Evolutionary conservation across 768 basidiomycete genomes (phyloP).

Genomic region (Arthromyces matolae): DNA sequence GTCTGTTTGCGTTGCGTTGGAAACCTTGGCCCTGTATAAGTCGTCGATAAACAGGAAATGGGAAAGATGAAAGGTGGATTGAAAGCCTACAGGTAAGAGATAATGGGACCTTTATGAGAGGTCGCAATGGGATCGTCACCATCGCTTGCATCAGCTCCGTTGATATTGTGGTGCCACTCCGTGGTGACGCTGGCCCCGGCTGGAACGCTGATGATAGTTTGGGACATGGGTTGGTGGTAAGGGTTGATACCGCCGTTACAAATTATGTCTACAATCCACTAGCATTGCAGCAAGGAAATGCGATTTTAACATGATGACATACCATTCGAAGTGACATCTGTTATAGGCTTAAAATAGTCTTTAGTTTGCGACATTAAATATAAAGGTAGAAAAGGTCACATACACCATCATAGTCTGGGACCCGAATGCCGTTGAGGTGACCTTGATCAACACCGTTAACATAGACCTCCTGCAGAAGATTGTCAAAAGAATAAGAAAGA

Average conservation of each 20-base stretch:
- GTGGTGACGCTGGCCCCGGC: constrained; percentile 53
- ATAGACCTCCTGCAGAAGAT: constrained; percentile 42
- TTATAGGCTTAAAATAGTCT: constrained; percentile 41
- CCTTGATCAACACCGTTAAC: constrained; percentile 50
- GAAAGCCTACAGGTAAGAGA: constrained; percentile 47
- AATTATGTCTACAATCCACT: constrained; percentile 42
- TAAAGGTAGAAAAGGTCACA: neutral
- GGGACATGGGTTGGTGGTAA: constrained; percentile 44
- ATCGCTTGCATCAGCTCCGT: constrained; percentile 38
- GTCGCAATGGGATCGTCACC: constrained; percentile 46
- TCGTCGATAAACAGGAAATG: neutral
- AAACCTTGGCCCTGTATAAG: constrained; percentile 38
- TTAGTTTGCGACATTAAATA: neutral
- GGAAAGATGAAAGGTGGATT: neutral
- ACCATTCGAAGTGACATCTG: constrained; percentile 50
- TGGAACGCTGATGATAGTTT: constrained; percentile 42
- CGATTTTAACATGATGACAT: neutral
- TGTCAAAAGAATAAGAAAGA: neutral
- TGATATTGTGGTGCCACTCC: constrained; percentile 49
- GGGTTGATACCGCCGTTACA: constrained; percentile 62
- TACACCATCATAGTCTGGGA: constrained; percentile 42
- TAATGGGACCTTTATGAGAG: constrained; percentile 49
- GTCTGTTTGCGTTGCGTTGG: constrained; percentile 39
- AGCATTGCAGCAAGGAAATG: no score
- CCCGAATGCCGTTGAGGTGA: constrained; percentile 38